These are phyloP conservation scores for Tetracladium setigerum DNA, from an alignment of 495 filamentous ascomycete species.

Conservation along the genomic window DNA sequence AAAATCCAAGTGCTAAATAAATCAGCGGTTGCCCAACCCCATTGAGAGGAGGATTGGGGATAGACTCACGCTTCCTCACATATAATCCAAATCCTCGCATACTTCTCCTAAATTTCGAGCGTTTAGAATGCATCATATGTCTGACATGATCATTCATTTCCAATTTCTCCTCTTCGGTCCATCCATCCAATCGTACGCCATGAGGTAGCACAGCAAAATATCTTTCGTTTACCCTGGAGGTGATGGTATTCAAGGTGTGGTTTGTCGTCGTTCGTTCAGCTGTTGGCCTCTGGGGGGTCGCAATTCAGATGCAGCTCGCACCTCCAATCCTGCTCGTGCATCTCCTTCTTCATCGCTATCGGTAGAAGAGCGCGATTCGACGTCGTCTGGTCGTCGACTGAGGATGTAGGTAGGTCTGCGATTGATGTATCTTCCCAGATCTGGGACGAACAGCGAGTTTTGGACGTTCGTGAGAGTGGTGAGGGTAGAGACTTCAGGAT, in stretches of 20 bases:
- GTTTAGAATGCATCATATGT: conserved; percentile 72
- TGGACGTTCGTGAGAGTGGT: conserved; percentile 74
- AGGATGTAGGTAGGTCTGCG: conserved; percentile 66
- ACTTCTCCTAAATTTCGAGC: conserved; percentile 64
- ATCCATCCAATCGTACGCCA: conserved; percentile 56
- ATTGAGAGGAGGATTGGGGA: neutral
- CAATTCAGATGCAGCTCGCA: conserved; percentile 12
- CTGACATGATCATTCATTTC: conserved; percentile 75
- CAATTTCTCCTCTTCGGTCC: conserved; percentile 59
- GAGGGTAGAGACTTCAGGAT: conserved; percentile 66
- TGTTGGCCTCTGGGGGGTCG: neutral
- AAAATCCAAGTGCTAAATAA: conserved; percentile 51
- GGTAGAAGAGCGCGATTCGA: conserved; percentile 15
- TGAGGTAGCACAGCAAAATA: conserved; percentile 57
- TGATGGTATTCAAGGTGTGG: conserved; percentile 30
- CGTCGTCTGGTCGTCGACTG: conserved; percentile 35
- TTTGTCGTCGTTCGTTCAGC: conserved; percentile 6
- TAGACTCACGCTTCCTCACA: conserved; percentile 43
- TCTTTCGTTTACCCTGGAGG: conserved; percentile 32
- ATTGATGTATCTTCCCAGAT: conserved; percentile 59
- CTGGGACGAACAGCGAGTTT: conserved; percentile 69
- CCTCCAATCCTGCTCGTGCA: conserved; percentile 4
- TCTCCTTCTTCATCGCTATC: conserved; percentile 18
- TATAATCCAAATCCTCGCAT: conserved; percentile 74
- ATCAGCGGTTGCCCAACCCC: conserved; percentile 12